Base-by-base conservation (phyloP, 306 rosid genomes). In the Malus sieversii region DNA sequence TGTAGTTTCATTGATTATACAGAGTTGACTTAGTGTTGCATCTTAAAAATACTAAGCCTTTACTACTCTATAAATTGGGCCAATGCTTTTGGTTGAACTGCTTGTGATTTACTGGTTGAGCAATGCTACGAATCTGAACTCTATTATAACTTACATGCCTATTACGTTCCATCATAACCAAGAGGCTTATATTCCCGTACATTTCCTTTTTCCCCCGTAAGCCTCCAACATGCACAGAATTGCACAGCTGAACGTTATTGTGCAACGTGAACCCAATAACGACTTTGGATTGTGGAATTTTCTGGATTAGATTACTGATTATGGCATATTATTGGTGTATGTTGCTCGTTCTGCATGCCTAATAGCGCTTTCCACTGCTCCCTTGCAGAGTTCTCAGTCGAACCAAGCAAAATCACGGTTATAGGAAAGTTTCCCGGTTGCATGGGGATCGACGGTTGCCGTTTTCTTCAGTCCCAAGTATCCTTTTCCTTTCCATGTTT, bases 321-420 rank as follows among this genome's bases (percentile, higher is more conserved):
- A 18, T 64, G 19, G 44, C 13, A 32, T 16, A 18, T 32, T 30
- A 15, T 48, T 23, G 35, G 23, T 64, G 42, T 29, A 7, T 61
- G 9, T 20, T 40, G n/a, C 71, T 40, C 42, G 7, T 71, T 14
- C 55, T 48, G 55, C 55, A 15, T 48, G 55, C 18, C 73, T 83
- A 42, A 77, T 12, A 9, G 19, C 22, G 42, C 10, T 32, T 80
- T 68, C 53, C 42, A 48, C 65, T 65, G 40, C 64, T 57, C 20
- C 45, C n/a, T 72, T 86, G 87, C 84, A 86, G 89, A 76, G 89
- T 70, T 61, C 82, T 46, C 78, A 78, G 10, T 66, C 11, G 60
- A 78, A 75, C 52, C 83, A 83, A 75, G 66, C 82, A 33, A 83
- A 81, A 42, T 75, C 89, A 66, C 85, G 87, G 69, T 66, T 86